These are phyloP conservation scores for Botrytis cinerea DNA, from an alignment of 2,329 filamentous ascomycete species.

Conservation along the genomic window DNA sequence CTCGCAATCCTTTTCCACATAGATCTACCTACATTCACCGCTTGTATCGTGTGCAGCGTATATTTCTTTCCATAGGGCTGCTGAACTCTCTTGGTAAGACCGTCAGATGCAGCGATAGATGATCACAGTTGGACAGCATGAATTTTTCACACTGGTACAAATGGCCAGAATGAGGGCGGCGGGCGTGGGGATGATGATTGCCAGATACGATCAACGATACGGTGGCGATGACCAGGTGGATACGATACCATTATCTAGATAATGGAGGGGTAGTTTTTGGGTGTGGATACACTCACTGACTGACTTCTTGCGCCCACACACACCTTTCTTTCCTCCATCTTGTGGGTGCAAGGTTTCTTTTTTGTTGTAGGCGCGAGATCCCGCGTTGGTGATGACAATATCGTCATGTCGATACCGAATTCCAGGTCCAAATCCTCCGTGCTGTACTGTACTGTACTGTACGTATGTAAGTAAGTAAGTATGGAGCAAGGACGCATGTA, in stretches of 20 bases:
- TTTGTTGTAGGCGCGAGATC: slow-evolving; percentile 1
- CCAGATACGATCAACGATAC: background rate
- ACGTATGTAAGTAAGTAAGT: background rate
- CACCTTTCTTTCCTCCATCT: background rate
- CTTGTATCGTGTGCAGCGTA: background rate
- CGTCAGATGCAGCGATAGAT: background rate
- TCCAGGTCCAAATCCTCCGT: background rate
- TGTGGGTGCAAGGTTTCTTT: background rate
- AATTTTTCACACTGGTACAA: background rate
- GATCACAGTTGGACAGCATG: background rate
- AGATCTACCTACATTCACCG: background rate
- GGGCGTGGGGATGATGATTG: background rate
- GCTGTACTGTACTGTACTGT: background rate
- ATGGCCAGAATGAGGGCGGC: background rate
- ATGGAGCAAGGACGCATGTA: background rate
- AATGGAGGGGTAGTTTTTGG: slow-evolving; percentile 6
- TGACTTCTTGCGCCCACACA: background rate
- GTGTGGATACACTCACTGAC: slow-evolving; percentile 1
- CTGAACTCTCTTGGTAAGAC: background rate
- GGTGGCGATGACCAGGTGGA: slow-evolving; percentile 3
- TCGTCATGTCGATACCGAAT: background rate
- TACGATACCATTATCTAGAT: background rate
- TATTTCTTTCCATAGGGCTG: background rate
- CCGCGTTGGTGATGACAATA: background rate
- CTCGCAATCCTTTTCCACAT: background rate